These are phyloP conservation scores for Astraeus odoratus DNA, from an alignment of 768 basidiomycete species.

Conservation along the genomic window DNA sequence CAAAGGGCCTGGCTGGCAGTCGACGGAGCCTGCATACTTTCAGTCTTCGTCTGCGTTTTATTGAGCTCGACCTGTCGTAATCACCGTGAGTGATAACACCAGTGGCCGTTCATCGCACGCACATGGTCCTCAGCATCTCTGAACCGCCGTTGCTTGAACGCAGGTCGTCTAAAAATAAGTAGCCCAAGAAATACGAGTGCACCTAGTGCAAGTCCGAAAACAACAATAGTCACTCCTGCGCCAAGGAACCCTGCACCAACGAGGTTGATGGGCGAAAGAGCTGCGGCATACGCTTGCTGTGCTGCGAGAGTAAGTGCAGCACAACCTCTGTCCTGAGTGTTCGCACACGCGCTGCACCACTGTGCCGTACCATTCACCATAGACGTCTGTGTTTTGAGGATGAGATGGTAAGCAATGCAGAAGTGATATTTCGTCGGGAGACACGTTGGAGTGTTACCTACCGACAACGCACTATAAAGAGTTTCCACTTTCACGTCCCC, in stretches of 20 bases:
- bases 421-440: background rate
- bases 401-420: background rate
- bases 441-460: conserved; percentile 17
- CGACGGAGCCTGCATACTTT: background rate
- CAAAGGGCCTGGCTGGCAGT: background rate
- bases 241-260: conserved; percentile 67
- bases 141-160: conserved; percentile 1
- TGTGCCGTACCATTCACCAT: conserved; percentile 44
- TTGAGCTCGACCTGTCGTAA: background rate
- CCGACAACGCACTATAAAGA: conserved; percentile 39
- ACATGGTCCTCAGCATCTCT: conserved; percentile 14
- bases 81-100: background rate
- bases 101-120: conserved; percentile 1
- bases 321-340: conserved; percentile 53
- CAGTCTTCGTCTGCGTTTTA: background rate
- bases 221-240: conserved; percentile 45
- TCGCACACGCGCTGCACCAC: conserved; percentile 58
- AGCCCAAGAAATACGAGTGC: conserved; percentile 37
- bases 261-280: conserved; percentile 34
- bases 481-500: conserved; percentile 49
- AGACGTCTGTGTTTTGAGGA: conserved; percentile 31
- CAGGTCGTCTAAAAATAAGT: conserved; percentile 18
- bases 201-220: conserved; percentile 32
- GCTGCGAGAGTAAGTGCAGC: conserved; percentile 34
- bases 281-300: conserved; percentile 25